Evolutionary conservation across 192 early-diverging fungal species (phyloP), one percentile per base, ranked within the genome.

Genomic region (Umbelopsis isabellina): DNA sequence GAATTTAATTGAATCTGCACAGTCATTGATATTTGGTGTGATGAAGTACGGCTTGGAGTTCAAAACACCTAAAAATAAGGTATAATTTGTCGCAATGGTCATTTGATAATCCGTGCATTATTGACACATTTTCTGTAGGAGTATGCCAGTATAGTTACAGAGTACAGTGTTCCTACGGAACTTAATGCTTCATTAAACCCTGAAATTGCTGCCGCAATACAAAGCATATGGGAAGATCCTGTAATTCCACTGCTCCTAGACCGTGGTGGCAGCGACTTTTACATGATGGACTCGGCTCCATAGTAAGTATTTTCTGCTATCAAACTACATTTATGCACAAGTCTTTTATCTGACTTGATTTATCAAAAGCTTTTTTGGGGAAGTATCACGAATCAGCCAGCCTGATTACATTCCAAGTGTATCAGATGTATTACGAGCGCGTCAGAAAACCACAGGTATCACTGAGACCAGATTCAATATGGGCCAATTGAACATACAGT

Each of bases 381-480:
- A 95, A 67, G 89, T 97, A 37, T 89, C 91, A 55, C 87, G 97
- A 66, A 91, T 98, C 37, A 92, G 90, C 23, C 82, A 86, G 44
- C 82, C 88, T 20, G 88, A 94, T 70, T 98, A 95, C 79, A 77
- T 91, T 53, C 97, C 97, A n/a, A 94, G 83, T 53, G 94, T 95
- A 69, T 91, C 93, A 71, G 97, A 98, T 79, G 94, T 98, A 21
- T 85, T 98, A 66, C 83, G 93, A n/a, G 93, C 97, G n/a, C 91
- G 97, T 65, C 93, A 94, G 46, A 98, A 97, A 82, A 97, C 97
- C 2, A 98, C 97, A 18, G 95, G 95, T 71, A 98, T 98, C 74
- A 95, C 91, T 15, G 97, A 98, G 82, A 96, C 93, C 22, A 88
- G 90, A 58, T 97, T 97, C 79, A 93, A 88, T 70, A 95, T 97